Base-by-base conservation (phyloP, 2,329 filamentous ascomycete species). In the Trichoderma oligosporum region DNA sequence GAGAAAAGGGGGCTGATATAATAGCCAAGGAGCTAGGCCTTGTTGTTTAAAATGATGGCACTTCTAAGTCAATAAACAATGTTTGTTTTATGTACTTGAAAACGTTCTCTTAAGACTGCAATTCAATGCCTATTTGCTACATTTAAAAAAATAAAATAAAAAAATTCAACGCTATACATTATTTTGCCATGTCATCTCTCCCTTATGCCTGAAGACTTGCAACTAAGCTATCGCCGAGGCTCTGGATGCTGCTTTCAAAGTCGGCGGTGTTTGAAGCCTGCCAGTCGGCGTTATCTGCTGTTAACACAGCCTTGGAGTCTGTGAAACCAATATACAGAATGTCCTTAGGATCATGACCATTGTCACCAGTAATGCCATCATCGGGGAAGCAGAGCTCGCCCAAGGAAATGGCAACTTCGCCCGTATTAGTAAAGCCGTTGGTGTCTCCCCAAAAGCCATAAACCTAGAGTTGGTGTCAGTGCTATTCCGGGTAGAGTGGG, bases 371-470 rank as follows among this genome's bases (percentile, higher is more conserved):
- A 16, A 84, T 68, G 0, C 63, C 65, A 2, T 60, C 58, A 7
- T 72, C 69, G 0, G 78, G 78, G 63, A 77, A 83, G 63, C 80
- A 83, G 24, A 76, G 68, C 31, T 78, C 75, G 0, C 76, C 80
- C 9, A 83, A 69, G 1, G 78, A 74, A 54, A 83, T 74, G 4
- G 77, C 76, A 0, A 77, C 73, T 61, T 83, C 80, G 25, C 80
- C 80, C 9, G 66, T 61, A 4, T 73, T 71, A 45, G 75, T 73
- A 36, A 72, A 76, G 25, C 78, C 80, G 57, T 83, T 82, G 16
- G 75, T 78, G 63, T 83, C 79, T n/a, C 79, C 81, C 79, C 78
- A 82, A 48, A 83, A 68, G 4, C 78, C 80, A 61, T 82, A 83
- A 57, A 53, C 47, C 58, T 60, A 12, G 2, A 8, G 8, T 31